These are phyloP conservation scores for Colletotrichum liriopes DNA, from an alignment of 2,329 filamentous ascomycete species.

Conservation along the genomic window DNA sequence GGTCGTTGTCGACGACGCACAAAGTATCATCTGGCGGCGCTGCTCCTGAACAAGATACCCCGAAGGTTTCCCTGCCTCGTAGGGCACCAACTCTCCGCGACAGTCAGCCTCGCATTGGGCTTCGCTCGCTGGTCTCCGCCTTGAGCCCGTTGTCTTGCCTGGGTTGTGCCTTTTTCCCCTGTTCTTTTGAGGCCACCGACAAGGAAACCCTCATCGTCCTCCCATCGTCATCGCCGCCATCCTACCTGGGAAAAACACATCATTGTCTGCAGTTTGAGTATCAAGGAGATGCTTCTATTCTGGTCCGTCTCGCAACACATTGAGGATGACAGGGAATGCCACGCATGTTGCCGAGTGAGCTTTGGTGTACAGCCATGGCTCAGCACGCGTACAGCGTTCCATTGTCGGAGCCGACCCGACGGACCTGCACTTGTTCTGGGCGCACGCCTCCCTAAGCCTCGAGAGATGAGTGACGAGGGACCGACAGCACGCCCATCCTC, in stretches of 20 bases:
- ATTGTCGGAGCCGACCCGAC: slow-evolving; percentile 37
- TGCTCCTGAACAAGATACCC: background rate
- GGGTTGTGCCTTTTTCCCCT: background rate
- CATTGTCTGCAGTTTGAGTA: background rate
- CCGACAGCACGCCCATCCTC: slow-evolving; percentile 3
- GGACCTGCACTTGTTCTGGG: slow-evolving; percentile 15
- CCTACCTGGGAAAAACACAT: background rate
- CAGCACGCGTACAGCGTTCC: slow-evolving; percentile 21
- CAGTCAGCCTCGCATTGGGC: slow-evolving; percentile 1
- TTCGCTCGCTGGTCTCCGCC: background rate
- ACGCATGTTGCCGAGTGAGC: background rate
- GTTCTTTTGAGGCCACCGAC: slow-evolving; percentile 3
- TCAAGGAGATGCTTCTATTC: slow-evolving; percentile 1
- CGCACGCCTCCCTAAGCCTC: slow-evolving; percentile 17
- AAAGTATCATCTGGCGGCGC: background rate
- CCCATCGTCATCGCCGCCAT: background rate
- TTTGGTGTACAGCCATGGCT: background rate
- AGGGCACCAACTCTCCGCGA: background rate
- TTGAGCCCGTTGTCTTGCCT: background rate
- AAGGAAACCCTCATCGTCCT: background rate
- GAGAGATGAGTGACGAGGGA: background rate
- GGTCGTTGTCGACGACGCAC: background rate
- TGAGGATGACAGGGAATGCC: background rate
- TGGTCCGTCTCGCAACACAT: slow-evolving; percentile 14
- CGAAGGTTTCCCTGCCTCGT: background rate